phyloP scores from a whole-genome alignment of 306 rosid species.

The Cucurbita maxima region DNA sequence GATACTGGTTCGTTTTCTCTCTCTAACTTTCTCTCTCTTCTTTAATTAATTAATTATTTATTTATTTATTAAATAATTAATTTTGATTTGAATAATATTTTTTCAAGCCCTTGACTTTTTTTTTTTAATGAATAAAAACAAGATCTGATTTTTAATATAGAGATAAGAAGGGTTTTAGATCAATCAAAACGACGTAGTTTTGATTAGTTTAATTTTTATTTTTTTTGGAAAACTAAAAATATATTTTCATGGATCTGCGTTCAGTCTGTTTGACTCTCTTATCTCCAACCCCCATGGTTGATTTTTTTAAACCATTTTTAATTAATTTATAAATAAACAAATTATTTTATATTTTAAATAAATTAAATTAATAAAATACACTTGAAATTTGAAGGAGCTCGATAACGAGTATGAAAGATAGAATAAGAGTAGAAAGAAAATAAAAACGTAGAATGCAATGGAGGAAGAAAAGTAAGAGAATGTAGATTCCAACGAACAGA shows the following conservation, averaged over 20 bases:
- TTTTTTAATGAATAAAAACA: not conserved
- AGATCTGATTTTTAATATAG: not conserved
- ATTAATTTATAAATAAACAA: not conserved
- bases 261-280: not conserved
- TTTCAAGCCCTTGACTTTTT: not conserved
- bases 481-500: too few species aligned
- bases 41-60: not conserved
- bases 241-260: not conserved
- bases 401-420: too few species aligned
- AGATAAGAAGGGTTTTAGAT: not conserved
- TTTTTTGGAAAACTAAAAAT: not conserved
- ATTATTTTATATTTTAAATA: too few species aligned
- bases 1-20: slow-evolving; percentile 45
- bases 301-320: not conserved
- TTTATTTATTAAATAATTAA: not conserved
- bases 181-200: not conserved
- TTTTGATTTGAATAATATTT: not conserved
- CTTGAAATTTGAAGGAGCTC: too few species aligned
- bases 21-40: not conserved
- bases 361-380: too few species aligned
- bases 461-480: too few species aligned
- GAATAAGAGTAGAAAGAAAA: too few species aligned
- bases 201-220: not conserved
- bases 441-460: too few species aligned
- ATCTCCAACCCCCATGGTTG: not conserved